These are phyloP conservation scores for Auxenochlorella protothecoides DNA, from an alignment of 139 green algal genomes.

Conservation along the genomic window DNA sequence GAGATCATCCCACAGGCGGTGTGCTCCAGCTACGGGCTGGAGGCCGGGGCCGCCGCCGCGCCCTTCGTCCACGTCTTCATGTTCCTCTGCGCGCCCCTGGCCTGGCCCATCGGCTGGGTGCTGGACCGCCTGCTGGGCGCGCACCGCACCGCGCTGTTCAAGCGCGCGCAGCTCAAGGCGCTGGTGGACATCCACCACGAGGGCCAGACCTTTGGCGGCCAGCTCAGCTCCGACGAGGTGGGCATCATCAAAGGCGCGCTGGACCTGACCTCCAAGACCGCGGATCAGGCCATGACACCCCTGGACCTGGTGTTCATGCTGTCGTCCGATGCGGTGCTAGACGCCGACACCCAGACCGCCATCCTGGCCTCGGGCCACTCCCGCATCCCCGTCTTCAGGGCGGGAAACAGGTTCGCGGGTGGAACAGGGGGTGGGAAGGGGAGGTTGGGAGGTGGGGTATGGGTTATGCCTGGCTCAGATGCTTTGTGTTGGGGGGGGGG, in stretches of 20 bases:
- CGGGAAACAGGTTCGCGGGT: constrained; percentile 14
- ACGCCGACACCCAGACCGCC: constrained; percentile 39
- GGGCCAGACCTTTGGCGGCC: constrained; percentile 60
- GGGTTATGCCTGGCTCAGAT: no score
- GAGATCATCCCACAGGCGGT: constrained; percentile 56
- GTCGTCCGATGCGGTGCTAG: constrained; percentile 42
- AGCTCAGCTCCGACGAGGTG: constrained; percentile 50
- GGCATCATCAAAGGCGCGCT: constrained; percentile 66
- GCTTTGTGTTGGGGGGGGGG: no score
- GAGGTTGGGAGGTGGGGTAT: no score
- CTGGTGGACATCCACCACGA: constrained; percentile 72
- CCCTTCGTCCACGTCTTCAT: constrained; percentile 74
- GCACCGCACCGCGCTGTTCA: constrained; percentile 59
- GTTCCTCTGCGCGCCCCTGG: constrained; percentile 28
- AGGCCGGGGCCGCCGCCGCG: constrained; percentile 65
- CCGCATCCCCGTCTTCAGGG: constrained; percentile 66
- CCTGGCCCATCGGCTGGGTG: constrained; percentile 67
- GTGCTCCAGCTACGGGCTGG: constrained; percentile 76
- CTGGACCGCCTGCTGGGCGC: constrained; percentile 72
- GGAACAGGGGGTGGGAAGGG: no score
- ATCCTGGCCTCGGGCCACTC: constrained; percentile 71
- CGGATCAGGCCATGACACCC: constrained; percentile 62
- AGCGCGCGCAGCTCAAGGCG: constrained; percentile 73
- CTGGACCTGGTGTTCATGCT: constrained; percentile 87
- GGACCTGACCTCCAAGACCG: constrained; percentile 79